phyloP scores from a whole-genome alignment of 1,284 basidiomycete species.

The Microbotryum lychnidis-dioicae region DNA sequence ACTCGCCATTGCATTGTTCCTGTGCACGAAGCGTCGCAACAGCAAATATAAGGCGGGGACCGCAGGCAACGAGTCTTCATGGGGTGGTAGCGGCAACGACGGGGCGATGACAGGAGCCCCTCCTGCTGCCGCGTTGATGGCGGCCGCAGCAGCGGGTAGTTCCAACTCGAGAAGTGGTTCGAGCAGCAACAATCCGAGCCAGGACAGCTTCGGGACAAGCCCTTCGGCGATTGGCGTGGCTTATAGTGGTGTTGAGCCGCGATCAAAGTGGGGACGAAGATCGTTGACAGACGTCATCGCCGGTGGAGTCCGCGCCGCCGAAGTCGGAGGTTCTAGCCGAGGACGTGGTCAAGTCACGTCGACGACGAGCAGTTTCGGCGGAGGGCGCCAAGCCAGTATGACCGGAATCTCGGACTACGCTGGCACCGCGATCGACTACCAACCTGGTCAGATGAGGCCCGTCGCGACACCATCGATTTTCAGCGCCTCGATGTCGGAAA shows the following conservation, averaged over 20 bases:
- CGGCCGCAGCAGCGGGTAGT: no score
- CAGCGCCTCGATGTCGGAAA: not conserved
- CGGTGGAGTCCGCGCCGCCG: slow-evolving; percentile 1
- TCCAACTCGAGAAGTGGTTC: no score
- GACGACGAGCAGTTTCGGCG: slow-evolving; percentile 1
- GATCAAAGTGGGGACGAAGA: slow-evolving; percentile 23
- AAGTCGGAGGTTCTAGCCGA: no score
- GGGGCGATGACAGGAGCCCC: no score
- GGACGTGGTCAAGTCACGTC: no score
- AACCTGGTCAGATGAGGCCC: slow-evolving; percentile 14
- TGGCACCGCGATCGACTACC: slow-evolving; percentile 20
- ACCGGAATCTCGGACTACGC: slow-evolving; percentile 13
- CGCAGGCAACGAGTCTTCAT: no score
- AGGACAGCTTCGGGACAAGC: slow-evolving; percentile 18
- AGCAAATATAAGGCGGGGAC: no score
- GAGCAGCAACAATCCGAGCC: slow-evolving; percentile 2
- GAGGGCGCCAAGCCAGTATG: slow-evolving; percentile 18
- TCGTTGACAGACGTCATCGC: slow-evolving; percentile 25
- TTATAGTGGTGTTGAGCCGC: slow-evolving; percentile 14
- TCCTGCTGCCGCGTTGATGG: no score
- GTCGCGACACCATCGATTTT: slow-evolving; percentile 10
- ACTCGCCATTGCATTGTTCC: no score
- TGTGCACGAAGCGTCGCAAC: no score
- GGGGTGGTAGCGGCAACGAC: no score
- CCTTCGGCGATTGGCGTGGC: slow-evolving; percentile 27